phyloP scores from a whole-genome alignment of 306 rosid genomes.

The Corylus americana region DNA sequence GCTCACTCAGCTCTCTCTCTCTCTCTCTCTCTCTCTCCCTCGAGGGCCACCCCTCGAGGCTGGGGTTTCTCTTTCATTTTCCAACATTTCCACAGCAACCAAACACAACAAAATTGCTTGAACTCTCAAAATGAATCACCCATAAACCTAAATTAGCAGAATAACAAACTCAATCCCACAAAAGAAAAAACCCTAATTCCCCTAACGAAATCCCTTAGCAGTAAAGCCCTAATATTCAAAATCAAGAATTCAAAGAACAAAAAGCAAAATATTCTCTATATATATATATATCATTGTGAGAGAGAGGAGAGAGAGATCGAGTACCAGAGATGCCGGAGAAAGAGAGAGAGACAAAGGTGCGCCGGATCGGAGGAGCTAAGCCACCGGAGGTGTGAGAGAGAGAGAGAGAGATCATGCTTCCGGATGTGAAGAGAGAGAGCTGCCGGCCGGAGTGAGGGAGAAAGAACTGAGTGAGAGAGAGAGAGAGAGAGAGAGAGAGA shows the following conservation, averaged over 20 bases:
- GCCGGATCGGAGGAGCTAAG: constrained; percentile 81
- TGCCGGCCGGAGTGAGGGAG: no score
- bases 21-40: no score
- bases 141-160: neutral
- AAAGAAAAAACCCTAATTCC: neutral
- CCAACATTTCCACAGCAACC: neutral
- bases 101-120: neutral
- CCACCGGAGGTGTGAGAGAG: constrained; percentile 19
- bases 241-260: neutral
- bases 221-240: neutral
- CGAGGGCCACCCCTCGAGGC: no score
- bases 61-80: neutral
- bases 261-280: neutral
- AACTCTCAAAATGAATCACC: neutral
- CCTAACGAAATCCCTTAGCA: constrained; percentile 8
- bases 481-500: no score
- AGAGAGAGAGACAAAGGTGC: constrained; percentile 25
- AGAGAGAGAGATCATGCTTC: no score
- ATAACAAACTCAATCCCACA: no score
- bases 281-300: no score
- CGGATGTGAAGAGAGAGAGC: no score
- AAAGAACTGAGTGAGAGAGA: no score
- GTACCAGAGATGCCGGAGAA: no score
- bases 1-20: constrained; percentile 22
- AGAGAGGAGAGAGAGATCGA: no score